Base-by-base conservation (phyloP, 1,139 yeast species). In the Nakaseomyces delphensis region DNA sequence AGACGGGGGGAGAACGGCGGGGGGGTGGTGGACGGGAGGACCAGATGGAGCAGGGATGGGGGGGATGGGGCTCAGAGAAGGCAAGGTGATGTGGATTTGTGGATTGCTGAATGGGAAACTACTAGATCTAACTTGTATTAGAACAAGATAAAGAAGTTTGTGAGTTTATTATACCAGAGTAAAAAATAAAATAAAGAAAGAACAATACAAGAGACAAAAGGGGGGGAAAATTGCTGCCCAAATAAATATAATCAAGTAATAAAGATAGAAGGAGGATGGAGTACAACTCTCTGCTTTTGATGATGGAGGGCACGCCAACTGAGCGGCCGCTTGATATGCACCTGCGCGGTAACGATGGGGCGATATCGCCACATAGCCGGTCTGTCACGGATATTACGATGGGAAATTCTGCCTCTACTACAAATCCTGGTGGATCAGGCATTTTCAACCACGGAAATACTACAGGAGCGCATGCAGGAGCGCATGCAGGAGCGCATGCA, bases 331-430 rank as follows among this genome's bases (percentile, higher is more conserved):
- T 31, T n/a, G 35, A 31, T 16, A 18, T 31, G 21, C 23, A 16
- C 18, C 35, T 31, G 5, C 35, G 35, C 8, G 35, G 35, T 21
- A 31, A 31, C 23, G 35, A 31, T 10, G 35, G 35, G 21, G 35
- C 35, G 9, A 31, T 31, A 31, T 31, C 35, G 13, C 35, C 35
- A 16, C 35, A 31, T 19, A 31, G 35, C 35, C 16, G 35, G 35
- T 31, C 35, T 5, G 31, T 28, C 8, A 31, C 35, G 4, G 35
- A 31, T 18, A 19, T 31, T 10, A 28, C 31, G 6, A 28, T 28
- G 31, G 31, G 18, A 7, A 28, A 14, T 7, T 4, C 11, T 13
- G 5, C 7, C 7, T 28, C 31, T 11, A 28, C 5, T 9, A 11
- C 23, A n/a, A 16, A 31, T 23, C 18, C 23, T 11, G 23, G 23